Conservation (phyloP, 108 stramenopile genomes). For the Hondaea fermentalgiana region DNA sequence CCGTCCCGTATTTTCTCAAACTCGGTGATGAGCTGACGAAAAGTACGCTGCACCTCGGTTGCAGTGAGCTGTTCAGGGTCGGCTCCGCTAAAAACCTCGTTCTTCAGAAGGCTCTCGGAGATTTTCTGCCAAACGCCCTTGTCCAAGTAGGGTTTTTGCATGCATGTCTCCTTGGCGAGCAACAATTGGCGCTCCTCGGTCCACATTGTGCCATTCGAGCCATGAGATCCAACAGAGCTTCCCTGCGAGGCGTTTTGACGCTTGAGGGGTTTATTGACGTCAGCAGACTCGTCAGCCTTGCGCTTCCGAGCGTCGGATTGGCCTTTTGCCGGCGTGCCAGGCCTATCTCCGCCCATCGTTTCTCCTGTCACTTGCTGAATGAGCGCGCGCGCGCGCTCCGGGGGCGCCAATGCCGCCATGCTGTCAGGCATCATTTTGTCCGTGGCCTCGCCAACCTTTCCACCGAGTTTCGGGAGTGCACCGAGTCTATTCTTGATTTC, state of each 20-base stretch:
- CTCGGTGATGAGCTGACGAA: background rate
- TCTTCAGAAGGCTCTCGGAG: background rate
- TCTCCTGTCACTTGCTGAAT: conserved; percentile 31
- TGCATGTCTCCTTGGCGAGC: background rate
- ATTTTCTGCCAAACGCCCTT: background rate
- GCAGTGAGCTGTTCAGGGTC: background rate
- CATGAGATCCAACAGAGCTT: background rate
- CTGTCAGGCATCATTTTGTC: conserved; percentile 53
- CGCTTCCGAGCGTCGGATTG: background rate
- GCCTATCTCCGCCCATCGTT: conserved; percentile 55
- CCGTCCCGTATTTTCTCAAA: background rate
- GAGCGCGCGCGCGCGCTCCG: conserved; percentile 63
- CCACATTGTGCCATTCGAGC: background rate
- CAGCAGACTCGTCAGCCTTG: background rate
- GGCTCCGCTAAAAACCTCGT: background rate
- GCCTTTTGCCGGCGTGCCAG: background rate
- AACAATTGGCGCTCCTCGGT: background rate
- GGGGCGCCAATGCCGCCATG: conserved; percentile 70
- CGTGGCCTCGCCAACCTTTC: conserved; percentile 7
- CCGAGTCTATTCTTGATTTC: background rate
- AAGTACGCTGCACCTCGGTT: background rate
- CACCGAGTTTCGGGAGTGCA: background rate
- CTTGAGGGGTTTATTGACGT: background rate
- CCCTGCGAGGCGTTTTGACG: conserved; percentile 60
- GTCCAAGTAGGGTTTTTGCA: background rate